Conservation (phyloP, 2,329 filamentous ascomycete species). For the Bipolaris gigantea region DNA sequence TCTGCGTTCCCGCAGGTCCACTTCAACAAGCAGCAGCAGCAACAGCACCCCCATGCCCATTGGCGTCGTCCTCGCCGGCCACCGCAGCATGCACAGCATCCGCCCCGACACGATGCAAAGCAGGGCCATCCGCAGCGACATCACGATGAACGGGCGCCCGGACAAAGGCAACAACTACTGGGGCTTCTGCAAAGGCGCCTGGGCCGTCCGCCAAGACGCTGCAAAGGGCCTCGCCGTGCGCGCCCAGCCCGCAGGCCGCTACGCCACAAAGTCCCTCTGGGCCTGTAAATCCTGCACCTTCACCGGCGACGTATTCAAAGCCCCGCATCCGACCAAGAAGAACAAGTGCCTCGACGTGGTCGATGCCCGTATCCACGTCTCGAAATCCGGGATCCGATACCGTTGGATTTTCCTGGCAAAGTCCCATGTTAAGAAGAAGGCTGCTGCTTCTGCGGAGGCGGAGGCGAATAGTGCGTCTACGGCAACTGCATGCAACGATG, state of each 20-base stretch:
- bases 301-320: conserved; percentile 31
- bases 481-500: background rate
- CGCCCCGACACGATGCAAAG: conserved; percentile 24
- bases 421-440: conserved; percentile 31
- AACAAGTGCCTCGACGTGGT: conserved; percentile 33
- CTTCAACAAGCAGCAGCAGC: conserved; percentile 25
- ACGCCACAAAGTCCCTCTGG: conserved; percentile 40
- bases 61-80: conserved; percentile 17
- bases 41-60: conserved; percentile 20
- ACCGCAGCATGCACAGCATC: conserved; percentile 13
- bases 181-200: conserved; percentile 48
- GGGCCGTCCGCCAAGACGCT: conserved; percentile 39
- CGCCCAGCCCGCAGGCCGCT: conserved; percentile 40
- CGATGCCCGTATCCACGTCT: conserved; percentile 32
- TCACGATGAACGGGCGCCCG: conserved; percentile 41
- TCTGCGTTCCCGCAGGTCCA: background rate
- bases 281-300: conserved; percentile 43
- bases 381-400: conserved; percentile 39
- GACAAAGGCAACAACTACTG: conserved; percentile 47
- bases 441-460: background rate
- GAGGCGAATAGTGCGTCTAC: too few relatives aligned
- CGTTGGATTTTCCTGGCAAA: conserved; percentile 47
- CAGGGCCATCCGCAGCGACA: conserved; percentile 20
- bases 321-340: conserved; percentile 29
- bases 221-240: conserved; percentile 39